phyloP scores from a whole-genome alignment of 148 eudicot genomes.

The Chenopodium quinoa region DNA sequence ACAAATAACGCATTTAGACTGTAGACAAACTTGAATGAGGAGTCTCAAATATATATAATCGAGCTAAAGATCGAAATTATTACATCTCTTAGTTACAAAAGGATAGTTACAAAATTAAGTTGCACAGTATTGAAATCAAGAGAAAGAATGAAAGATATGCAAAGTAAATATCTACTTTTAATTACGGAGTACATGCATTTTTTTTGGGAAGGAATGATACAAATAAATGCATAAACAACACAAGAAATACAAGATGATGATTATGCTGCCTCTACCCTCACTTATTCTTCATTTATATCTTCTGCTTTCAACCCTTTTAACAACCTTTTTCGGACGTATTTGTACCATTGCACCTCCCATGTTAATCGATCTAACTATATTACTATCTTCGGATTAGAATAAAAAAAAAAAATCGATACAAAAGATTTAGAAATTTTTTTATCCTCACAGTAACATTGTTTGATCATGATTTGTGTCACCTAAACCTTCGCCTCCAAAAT shows the following conservation, averaged over 20 bases:
- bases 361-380: neutral
- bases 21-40: too few relatives aligned
- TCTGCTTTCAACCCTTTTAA: neutral
- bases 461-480: neutral
- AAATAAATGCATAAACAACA: neutral
- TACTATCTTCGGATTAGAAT: neutral
- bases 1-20: too few relatives aligned
- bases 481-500: neutral
- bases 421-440: neutral
- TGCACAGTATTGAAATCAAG: neutral
- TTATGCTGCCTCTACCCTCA: neutral
- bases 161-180: neutral
- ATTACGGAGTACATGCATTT: neutral
- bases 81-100: slow-evolving; percentile 1
- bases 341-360: slow-evolving; percentile 11
- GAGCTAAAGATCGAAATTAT: neutral
- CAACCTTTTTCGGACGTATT: neutral
- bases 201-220: neutral
- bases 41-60: neutral
- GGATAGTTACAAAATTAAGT: neutral
- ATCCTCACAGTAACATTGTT: neutral
- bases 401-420: neutral
- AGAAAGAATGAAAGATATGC: neutral
- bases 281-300: slow-evolving; percentile 9
- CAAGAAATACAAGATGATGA: too few relatives aligned